A percentile compares a stretch with the other conserved stretches of the same genome.
Evolutionary conservation across 257 asterid species (phyloP).

Genomic region (Henckelia pumila): DNA sequence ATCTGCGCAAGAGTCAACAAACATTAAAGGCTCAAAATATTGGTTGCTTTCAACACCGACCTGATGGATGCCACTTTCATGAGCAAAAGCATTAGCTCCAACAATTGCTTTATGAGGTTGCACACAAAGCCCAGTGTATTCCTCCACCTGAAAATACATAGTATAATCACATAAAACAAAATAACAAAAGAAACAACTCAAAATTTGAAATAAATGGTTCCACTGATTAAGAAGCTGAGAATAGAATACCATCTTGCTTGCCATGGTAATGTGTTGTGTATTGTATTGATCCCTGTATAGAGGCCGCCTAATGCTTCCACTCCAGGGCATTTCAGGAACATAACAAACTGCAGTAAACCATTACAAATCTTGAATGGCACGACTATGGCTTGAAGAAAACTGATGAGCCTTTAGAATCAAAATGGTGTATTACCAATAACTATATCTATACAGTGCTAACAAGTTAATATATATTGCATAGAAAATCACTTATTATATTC

Average conservation of each 20-base stretch:
- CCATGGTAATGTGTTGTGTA: too few species aligned
- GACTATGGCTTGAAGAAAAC: too few species aligned
- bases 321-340: too few species aligned
- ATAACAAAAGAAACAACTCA: neutral
- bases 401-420: too few species aligned
- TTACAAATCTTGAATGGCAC: too few species aligned
- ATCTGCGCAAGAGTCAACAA: neutral
- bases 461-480: too few species aligned
- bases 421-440: too few species aligned
- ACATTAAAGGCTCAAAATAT: slow-evolving; percentile 2
- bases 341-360: too few species aligned
- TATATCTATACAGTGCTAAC: too few species aligned
- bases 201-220: slow-evolving; percentile 12
- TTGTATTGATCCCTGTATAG: too few species aligned
- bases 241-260: slow-evolving; percentile 61
- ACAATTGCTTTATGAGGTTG: slow-evolving; percentile 99
- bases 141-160: slow-evolving; percentile 70
- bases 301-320: too few species aligned
- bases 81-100: slow-evolving; percentile 99
- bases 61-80: slow-evolving; percentile 99
- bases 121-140: slow-evolving; percentile 83
- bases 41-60: slow-evolving; percentile 31
- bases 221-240: slow-evolving; percentile 12
- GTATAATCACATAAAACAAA: slow-evolving; percentile 6
- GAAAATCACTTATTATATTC: too few species aligned